Evolutionary conservation across 1,139 yeast species (phyloP).

Genomic region (Geotrichum histeridarum): DNA sequence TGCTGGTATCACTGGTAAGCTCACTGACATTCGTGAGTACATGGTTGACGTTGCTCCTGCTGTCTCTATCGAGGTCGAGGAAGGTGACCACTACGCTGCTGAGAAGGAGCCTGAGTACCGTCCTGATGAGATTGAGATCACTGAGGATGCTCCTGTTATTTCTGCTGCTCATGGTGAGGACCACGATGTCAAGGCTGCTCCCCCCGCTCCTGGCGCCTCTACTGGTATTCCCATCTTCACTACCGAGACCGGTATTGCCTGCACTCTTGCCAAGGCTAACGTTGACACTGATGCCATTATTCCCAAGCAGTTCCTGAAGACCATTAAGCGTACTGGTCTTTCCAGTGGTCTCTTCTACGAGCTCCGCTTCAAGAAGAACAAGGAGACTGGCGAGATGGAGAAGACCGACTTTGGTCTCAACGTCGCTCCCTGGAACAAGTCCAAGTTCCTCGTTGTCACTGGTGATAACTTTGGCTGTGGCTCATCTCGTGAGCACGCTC

Average conservation of each 20-base stretch:
- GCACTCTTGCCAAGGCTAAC: conserved; percentile 89
- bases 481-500: conserved; percentile 98
- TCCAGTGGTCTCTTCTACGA: conserved; percentile 85
- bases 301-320: conserved; percentile 95
- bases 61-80: conserved; percentile 49
- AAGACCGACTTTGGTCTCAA: conserved; percentile 86
- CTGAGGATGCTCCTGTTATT: conserved; percentile 27
- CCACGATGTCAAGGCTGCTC: conserved; percentile 28
- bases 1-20: conserved; percentile 88
- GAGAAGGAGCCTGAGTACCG: conserved; percentile 53
- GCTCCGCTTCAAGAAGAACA: conserved; percentile 66
- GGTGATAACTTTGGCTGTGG: conserved; percentile 99
- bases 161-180: conserved; percentile 28
- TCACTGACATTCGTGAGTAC: conserved; percentile 83
- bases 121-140: conserved; percentile 30
- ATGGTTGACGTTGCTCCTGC: conserved; percentile 60
- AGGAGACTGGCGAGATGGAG: conserved; percentile 62
- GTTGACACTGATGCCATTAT: conserved; percentile 97
- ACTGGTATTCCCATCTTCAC: conserved; percentile 72
- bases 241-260: conserved; percentile 77
- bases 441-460: conserved; percentile 81
- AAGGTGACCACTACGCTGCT: conserved; percentile 57
- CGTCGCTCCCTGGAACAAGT: conserved; percentile 70
- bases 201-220: conserved; percentile 39
- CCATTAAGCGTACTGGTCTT: conserved; percentile 94